Base-by-base conservation (phyloP, 2,329 filamentous ascomycete species). In the Cladosporium phlei region DNA sequence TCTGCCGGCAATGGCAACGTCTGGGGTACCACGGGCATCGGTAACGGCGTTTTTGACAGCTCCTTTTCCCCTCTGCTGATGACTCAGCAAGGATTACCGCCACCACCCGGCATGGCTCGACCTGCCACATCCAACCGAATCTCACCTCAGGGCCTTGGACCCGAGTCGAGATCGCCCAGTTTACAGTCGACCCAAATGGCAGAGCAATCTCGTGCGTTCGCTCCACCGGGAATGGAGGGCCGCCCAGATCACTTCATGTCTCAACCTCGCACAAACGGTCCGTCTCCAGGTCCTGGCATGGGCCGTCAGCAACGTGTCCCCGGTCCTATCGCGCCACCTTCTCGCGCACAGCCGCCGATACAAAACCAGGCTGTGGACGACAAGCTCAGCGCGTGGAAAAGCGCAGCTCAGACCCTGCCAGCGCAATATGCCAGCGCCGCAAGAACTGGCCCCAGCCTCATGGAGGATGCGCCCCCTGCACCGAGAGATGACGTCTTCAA, bases 1-100 rank as follows among this genome's bases (percentile, higher is more conserved):
- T 37, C 73, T 72, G 53, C 69, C 9, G 64, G 72, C 59, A 68
- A 44, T 10, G 72, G 76, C 38, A 87, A 84, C 59, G 83, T 89
- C 14, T 90, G 86, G 86, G 85, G 82, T 14, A 82, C 86, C 54
- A 77, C 82, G 45, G 82, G 79, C 9, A 79, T 90, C 16, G 86
- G 86, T 3, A 90, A 90, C 62, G 86, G 86, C 33, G 88, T 85
- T 0, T 90, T 90, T 58, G 80, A 78, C 47, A 58, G 53, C 34
- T 50, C 46, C 16, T 63, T 62, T 37, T 59, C 59, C 16, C 59
- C 60, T n/a, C 46, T 62, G 44, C 59, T 59, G 42, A 45, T 37
- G 42, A 21, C 22, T 4, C 42, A 45, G 17, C 42, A 45, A 20
- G 25, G 32, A 24, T 43, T 64, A 24, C 60, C 60, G 20, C 60